Conservation (phyloP, 768 basidiomycete species). For the Antrodiella citrinella region DNA sequence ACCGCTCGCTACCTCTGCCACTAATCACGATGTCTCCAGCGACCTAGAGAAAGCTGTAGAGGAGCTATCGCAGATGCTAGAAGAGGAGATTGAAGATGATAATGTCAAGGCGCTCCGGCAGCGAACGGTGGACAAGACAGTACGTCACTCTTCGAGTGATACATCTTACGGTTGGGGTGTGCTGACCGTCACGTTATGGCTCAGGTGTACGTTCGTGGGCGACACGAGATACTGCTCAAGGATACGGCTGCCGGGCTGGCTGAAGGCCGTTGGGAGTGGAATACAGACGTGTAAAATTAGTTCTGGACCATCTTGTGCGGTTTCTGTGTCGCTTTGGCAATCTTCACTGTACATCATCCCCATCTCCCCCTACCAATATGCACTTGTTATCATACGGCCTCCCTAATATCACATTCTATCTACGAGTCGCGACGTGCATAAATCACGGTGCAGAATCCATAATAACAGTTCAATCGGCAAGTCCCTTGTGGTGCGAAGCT, state of each 20-base stretch:
- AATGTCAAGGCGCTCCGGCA: slow-evolving; percentile 74
- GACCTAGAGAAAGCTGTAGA: slow-evolving; percentile 95
- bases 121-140: slow-evolving; percentile 93
- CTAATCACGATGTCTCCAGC: slow-evolving; percentile 34
- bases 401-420: no score
- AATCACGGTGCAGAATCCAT: no score
- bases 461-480: no score
- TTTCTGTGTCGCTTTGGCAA: no score
- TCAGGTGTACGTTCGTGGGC: slow-evolving; percentile 77
- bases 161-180: background rate
- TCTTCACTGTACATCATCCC: no score
- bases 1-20: no score
- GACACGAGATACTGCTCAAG: slow-evolving; percentile 88
- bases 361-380: no score
- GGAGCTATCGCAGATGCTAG: slow-evolving; percentile 85
- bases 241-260: slow-evolving; percentile 86
- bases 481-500: no score
- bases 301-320: no score
- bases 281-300: no score
- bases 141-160: slow-evolving; percentile 6
- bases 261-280: slow-evolving; percentile 80
- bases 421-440: no score
- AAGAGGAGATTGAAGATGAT: slow-evolving; percentile 79
- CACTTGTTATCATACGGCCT: no score
- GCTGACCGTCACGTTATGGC: background rate